phyloP scores from a whole-genome alignment of 2,329 filamentous ascomycete genomes.

The Cylindrodendrum hubeiense region DNA sequence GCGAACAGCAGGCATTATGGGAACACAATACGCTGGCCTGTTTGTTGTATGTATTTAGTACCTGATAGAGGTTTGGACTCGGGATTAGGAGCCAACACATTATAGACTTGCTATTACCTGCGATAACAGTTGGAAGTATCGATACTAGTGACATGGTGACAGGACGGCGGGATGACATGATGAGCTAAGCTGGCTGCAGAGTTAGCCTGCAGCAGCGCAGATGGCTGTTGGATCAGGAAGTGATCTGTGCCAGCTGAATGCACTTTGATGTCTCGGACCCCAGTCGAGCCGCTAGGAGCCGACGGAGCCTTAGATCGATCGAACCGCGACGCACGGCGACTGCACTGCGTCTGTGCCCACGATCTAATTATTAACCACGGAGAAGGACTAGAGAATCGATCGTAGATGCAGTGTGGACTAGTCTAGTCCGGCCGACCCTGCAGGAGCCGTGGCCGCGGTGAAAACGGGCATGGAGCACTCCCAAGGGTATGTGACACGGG shows the following conservation, averaged over 20 bases:
- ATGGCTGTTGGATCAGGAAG: conserved; percentile 11
- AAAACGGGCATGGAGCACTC: not conserved
- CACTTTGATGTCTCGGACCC: conserved; percentile 11
- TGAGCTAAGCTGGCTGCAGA: conserved; percentile 11
- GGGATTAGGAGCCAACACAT: conserved; percentile 33
- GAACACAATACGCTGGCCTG: conserved; percentile 44
- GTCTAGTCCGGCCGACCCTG: not conserved
- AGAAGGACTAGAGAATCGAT: not conserved
- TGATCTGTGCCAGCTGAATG: conserved; percentile 20
- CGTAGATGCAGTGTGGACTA: not conserved
- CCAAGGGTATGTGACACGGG: not conserved
- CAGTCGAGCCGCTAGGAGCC: conserved; percentile 4
- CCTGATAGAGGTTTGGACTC: conserved; percentile 42
- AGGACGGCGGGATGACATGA: not conserved
- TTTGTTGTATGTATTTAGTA: conserved; percentile 42
- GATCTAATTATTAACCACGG: not conserved
- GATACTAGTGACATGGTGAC: not conserved
- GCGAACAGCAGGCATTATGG: conserved; percentile 39
- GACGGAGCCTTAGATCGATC: not conserved
- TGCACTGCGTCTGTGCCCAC: conserved; percentile 1
- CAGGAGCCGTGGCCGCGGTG: not conserved
- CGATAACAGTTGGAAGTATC: not conserved
- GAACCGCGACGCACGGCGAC: not conserved
- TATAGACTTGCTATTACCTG: conserved; percentile 42
- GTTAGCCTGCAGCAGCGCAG: not conserved